A percentile compares a stretch with the other conserved stretches of the same genome.
These are phyloP conservation scores for Tetradesmus lagerheimii DNA, from an alignment of 139 green algal species.

Conservation along the genomic window DNA sequence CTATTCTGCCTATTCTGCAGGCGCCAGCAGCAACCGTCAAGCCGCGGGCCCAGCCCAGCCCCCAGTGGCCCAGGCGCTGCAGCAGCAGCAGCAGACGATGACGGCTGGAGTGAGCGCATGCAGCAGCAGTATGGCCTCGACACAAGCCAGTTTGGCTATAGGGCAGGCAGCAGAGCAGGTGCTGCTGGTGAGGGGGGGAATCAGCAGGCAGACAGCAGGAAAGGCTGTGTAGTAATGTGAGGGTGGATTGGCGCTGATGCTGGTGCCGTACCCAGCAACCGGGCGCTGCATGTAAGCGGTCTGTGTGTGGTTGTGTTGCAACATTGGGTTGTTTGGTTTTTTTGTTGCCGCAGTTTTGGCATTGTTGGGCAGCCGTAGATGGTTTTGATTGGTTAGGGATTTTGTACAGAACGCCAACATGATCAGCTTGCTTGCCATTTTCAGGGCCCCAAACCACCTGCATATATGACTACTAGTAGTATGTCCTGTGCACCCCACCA, in stretches of 20 bases:
- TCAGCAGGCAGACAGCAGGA: not conserved
- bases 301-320: not conserved
- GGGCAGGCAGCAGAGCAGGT: not conserved
- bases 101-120: constrained; percentile 47
- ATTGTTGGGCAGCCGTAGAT: too few relatives aligned
- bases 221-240: not conserved
- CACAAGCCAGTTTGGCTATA: constrained; percentile 27
- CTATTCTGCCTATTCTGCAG: not conserved
- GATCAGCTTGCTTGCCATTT: too few relatives aligned
- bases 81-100: constrained; percentile 32
- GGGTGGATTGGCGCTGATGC: not conserved
- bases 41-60: not conserved
- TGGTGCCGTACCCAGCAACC: not conserved
- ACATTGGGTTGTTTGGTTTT: too few relatives aligned
- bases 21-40: not conserved
- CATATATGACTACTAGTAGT: too few relatives aligned
- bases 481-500: too few relatives aligned
- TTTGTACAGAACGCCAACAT: too few relatives aligned
- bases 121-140: constrained; percentile 50
- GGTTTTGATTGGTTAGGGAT: too few relatives aligned
- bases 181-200: not conserved
- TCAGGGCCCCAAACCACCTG: too few relatives aligned
- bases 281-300: not conserved
- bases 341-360: too few relatives aligned
- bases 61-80: not conserved